These are phyloP conservation scores for Cladosporium halotolerans DNA, from an alignment of 2,329 filamentous ascomycete genomes.

Conservation along the genomic window DNA sequence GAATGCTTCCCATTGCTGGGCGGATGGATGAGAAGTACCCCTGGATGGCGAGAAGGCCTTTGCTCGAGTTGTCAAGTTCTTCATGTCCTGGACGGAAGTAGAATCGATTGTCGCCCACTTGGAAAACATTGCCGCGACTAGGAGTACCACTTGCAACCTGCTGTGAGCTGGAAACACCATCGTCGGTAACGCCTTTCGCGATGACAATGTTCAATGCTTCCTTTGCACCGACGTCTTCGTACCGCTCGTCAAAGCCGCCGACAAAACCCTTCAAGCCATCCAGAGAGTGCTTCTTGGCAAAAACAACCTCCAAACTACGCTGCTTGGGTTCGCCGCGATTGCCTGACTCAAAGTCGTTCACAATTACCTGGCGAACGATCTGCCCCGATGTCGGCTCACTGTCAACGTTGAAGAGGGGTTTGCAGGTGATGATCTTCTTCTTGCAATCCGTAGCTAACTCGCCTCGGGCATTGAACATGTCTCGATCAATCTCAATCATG, in stretches of 20 bases:
- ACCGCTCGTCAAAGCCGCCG: slow-evolving; percentile 4
- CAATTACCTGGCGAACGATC: neutral
- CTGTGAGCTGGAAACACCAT: too few relatives aligned
- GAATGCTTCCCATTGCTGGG: slow-evolving; percentile 4
- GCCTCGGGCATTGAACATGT: slow-evolving; percentile 6
- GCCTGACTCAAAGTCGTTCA: neutral
- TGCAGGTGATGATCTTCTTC: slow-evolving; percentile 13
- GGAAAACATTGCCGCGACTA: slow-evolving; percentile 1
- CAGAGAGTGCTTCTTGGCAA: neutral
- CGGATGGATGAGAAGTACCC: slow-evolving; percentile 14
- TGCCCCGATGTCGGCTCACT: neutral
- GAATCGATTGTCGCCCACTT: slow-evolving; percentile 18
- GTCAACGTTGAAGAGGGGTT: neutral
- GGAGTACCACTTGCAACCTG: neutral
- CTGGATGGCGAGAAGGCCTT: slow-evolving; percentile 1
- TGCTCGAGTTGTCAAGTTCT: neutral
- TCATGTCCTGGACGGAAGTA: slow-evolving; percentile 16
- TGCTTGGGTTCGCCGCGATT: neutral
- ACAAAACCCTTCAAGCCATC: slow-evolving; percentile 5
- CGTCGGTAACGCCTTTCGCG: slow-evolving; percentile 11
- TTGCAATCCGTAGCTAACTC: slow-evolving; percentile 15
- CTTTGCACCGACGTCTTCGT: slow-evolving; percentile 8
- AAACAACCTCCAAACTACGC: neutral
- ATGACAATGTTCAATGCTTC: slow-evolving; percentile 19
- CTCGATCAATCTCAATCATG: slow-evolving; percentile 11